phyloP scores from a whole-genome alignment of 805 yeast species.

The Metschnikowia drakensbergensis region DNA sequence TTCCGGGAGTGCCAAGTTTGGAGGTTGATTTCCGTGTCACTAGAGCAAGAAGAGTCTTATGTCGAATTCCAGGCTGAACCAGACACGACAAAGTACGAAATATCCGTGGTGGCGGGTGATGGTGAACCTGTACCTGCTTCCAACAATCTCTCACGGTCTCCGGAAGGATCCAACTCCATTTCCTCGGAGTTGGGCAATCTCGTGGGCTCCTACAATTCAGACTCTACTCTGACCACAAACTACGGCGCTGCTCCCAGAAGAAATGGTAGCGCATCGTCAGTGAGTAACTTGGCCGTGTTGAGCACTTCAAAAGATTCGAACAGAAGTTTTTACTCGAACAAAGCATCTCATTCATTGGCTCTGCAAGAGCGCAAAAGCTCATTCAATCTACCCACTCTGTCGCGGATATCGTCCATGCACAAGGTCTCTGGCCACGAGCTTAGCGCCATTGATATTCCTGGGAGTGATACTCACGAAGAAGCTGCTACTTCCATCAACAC shows the following conservation, averaged over 20 bases:
- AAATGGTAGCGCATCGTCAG: slow-evolving; percentile 11
- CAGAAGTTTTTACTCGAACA: slow-evolving; percentile 1
- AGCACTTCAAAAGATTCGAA: slow-evolving; percentile 14
- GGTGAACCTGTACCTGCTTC: background rate
- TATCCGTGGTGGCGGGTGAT: background rate
- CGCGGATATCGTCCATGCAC: background rate
- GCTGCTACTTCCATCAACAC: slow-evolving; percentile 1
- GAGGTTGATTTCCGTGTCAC: slow-evolving; percentile 51
- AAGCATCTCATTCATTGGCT: background rate
- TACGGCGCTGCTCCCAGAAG: slow-evolving; percentile 25
- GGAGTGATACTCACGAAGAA: background rate
- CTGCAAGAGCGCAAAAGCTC: background rate
- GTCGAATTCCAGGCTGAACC: slow-evolving; percentile 12
- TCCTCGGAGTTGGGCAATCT: slow-evolving; percentile 38
- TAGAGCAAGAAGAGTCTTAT: slow-evolving; percentile 32
- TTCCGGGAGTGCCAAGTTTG: slow-evolving; percentile 61
- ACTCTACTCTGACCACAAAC: slow-evolving; percentile 39
- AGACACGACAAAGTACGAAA: background rate
- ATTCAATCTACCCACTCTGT: background rate
- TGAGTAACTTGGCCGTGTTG: slow-evolving; percentile 10
- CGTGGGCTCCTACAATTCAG: slow-evolving; percentile 40
- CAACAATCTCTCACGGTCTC: slow-evolving; percentile 3
- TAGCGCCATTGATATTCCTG: background rate
- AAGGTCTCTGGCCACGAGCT: background rate
- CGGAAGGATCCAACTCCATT: slow-evolving; percentile 15